phyloP scores from a whole-genome alignment of 1,139 yeast genomes.

The Candida gigantensis region DNA sequence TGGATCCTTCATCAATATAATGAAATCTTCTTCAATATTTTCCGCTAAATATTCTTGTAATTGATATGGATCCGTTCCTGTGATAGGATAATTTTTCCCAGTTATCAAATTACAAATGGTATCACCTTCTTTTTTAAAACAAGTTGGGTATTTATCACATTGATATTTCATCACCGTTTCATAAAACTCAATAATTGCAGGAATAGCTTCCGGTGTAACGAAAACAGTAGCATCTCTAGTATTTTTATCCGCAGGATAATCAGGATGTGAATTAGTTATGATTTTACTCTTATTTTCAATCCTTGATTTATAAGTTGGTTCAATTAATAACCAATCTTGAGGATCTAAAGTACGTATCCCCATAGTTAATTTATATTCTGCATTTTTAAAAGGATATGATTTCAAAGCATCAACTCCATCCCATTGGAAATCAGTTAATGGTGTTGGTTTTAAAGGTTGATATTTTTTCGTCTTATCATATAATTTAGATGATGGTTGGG shows the following conservation, averaged over 20 bases:
- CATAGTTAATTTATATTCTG: constrained; percentile 55
- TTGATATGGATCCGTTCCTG: constrained; percentile 24
- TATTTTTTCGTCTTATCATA: constrained; percentile 5
- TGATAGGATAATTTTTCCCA: constrained; percentile 36
- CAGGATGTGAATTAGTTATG: constrained; percentile 40
- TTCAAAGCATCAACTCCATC: constrained; percentile 17
- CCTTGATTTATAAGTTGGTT: constrained; percentile 54
- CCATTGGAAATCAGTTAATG: constrained; percentile 19
- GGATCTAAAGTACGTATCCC: constrained; percentile 57
- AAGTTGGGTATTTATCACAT: constrained; percentile 61
- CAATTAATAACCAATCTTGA: constrained; percentile 69
- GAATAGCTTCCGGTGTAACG: constrained; percentile 43
- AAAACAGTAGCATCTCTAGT: constrained; percentile 32
- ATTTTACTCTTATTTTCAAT: constrained; percentile 47
- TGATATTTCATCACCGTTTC: constrained; percentile 47
- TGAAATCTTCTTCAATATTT: constrained; percentile 68
- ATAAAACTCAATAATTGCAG: constrained; percentile 60
- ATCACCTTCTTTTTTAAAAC: constrained; percentile 34
- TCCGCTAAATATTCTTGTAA: constrained; percentile 45
- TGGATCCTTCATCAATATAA: constrained; percentile 56
- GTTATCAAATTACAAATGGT: constrained; percentile 45
- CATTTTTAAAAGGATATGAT: constrained; percentile 23
- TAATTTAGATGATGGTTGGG: constrained; percentile 2
- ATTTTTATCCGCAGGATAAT: constrained; percentile 30
- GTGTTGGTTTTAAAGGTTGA: constrained; percentile 7